Percentiles rank a stretch among this genome's conserved stretches.
Evolutionary conservation across 768 basidiomycete species (phyloP).

Genomic region (Tricholomella constricta): DNA sequence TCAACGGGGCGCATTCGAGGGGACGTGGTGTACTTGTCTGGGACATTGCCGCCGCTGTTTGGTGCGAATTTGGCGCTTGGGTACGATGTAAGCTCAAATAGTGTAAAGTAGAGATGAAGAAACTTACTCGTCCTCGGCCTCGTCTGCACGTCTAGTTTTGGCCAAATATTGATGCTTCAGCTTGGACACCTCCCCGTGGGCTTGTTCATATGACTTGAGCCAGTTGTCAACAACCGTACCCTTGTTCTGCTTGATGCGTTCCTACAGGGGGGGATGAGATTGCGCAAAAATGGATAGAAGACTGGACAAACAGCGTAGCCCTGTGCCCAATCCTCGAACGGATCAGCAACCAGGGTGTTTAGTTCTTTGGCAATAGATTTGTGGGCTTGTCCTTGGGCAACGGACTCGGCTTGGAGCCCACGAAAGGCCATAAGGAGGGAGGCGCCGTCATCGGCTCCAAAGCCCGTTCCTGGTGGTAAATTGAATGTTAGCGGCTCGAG

Average conservation of each 20-base stretch:
- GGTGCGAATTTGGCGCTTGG: slow-evolving; percentile 87
- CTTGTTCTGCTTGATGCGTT: slow-evolving; percentile 61
- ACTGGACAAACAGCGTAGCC: slow-evolving; percentile 59
- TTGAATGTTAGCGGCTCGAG: not conserved
- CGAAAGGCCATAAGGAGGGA: slow-evolving; percentile 79
- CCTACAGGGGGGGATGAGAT: slow-evolving; percentile 37
- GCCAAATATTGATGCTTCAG: slow-evolving; percentile 75
- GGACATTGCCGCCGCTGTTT: slow-evolving; percentile 43
- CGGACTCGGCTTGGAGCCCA: slow-evolving; percentile 75
- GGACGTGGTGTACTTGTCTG: slow-evolving; percentile 83
- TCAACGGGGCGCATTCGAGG: slow-evolving; percentile 66
- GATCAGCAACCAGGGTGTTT: slow-evolving; percentile 71
- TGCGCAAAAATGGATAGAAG: slow-evolving; percentile 11
- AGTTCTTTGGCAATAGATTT: slow-evolving; percentile 73
- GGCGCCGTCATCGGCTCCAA: slow-evolving; percentile 81
- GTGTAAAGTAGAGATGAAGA: not conserved
- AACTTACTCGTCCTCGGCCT: slow-evolving; percentile 91
- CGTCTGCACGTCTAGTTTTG: slow-evolving; percentile 85
- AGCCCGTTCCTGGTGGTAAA: slow-evolving; percentile 54
- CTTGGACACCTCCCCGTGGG: slow-evolving; percentile 66
- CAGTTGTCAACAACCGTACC: slow-evolving; percentile 63
- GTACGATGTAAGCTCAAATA: slow-evolving; percentile 2
- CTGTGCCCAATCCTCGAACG: slow-evolving; percentile 80
- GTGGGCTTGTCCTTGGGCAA: slow-evolving; percentile 74
- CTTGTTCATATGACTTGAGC: slow-evolving; percentile 70